These are phyloP conservation scores for Cytospora chrysosperma DNA, from an alignment of 2,329 filamentous ascomycete genomes.

Conservation along the genomic window DNA sequence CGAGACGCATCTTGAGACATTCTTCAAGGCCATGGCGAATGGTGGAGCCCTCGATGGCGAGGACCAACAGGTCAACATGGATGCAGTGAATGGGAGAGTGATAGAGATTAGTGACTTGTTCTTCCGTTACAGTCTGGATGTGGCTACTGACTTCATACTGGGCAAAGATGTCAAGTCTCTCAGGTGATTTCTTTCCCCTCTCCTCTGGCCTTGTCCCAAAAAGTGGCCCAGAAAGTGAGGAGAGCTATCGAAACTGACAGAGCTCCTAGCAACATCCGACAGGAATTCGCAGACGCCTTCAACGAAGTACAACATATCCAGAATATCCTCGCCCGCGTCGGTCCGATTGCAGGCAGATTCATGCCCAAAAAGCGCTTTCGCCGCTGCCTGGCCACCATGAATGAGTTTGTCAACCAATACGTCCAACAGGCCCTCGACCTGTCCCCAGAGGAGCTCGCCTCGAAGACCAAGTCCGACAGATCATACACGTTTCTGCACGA, in stretches of 20 bases:
- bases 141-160: constrained; percentile 82
- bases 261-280: constrained; percentile 49
- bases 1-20: constrained; percentile 71
- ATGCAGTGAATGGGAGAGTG: constrained; percentile 59
- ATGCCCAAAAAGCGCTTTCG: constrained; percentile 67
- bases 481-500: constrained; percentile 86
- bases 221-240: not conserved
- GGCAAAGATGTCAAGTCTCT: constrained; percentile 69
- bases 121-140: constrained; percentile 82
- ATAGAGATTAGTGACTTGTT: constrained; percentile 75
- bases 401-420: constrained; percentile 74
- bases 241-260: constrained; percentile 4
- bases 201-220: not conserved
- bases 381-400: constrained; percentile 63
- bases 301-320: constrained; percentile 75
- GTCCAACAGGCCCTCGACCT: constrained; percentile 73
- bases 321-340: constrained; percentile 62
- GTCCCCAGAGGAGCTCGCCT: constrained; percentile 67
- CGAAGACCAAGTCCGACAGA: constrained; percentile 67
- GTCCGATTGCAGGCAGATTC: constrained; percentile 56
- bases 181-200: constrained; percentile 41
- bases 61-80: constrained; percentile 61
- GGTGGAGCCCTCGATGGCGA: constrained; percentile 57
- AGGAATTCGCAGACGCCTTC: constrained; percentile 78
- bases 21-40: constrained; percentile 68